Conservation (phyloP, 768 basidiomycete species). For the Lactarius hatsudake region DNA sequence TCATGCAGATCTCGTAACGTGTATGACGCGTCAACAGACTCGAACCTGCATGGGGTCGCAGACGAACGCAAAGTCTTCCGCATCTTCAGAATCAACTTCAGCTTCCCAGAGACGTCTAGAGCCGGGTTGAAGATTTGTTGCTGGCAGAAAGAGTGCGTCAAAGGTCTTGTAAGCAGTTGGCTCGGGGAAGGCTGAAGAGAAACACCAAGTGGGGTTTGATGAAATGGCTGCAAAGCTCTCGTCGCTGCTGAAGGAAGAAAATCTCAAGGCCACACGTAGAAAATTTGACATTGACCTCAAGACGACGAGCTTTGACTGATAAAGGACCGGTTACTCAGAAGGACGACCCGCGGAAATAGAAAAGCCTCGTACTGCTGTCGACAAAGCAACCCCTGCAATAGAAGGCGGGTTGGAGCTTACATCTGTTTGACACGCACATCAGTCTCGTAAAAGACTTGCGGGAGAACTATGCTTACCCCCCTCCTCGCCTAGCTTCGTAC, state of each 20-base stretch:
- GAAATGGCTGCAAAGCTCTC: constrained; percentile 14
- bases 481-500: constrained; percentile 56
- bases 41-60: constrained; percentile 11
- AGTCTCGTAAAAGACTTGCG: not conserved
- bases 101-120: constrained; percentile 35
- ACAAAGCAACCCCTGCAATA: constrained; percentile 62
- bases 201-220: constrained; percentile 57
- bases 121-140: constrained; percentile 4
- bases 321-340: constrained; percentile 15
- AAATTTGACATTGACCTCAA: constrained; percentile 70
- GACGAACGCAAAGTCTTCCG: constrained; percentile 34
- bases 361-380: constrained; percentile 50
- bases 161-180: constrained; percentile 53
- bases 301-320: constrained; percentile 75
- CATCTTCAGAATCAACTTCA: constrained; percentile 38
- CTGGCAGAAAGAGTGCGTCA: constrained; percentile 43
- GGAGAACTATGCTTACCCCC: constrained; percentile 42
- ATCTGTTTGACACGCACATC: constrained; percentile 32
- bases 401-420: constrained; percentile 45
- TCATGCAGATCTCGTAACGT: constrained; percentile 30
- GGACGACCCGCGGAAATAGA: not conserved
- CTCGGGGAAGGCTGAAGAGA: constrained; percentile 57
- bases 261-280: constrained; percentile 46
- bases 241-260: constrained; percentile 22
- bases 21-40: constrained; percentile 26